Percentiles rank a stretch among this genome's conserved stretches.
These are phyloP conservation scores for Geotrichum macrosporum DNA, from an alignment of 1,139 yeast genomes.

Conservation along the genomic window DNA sequence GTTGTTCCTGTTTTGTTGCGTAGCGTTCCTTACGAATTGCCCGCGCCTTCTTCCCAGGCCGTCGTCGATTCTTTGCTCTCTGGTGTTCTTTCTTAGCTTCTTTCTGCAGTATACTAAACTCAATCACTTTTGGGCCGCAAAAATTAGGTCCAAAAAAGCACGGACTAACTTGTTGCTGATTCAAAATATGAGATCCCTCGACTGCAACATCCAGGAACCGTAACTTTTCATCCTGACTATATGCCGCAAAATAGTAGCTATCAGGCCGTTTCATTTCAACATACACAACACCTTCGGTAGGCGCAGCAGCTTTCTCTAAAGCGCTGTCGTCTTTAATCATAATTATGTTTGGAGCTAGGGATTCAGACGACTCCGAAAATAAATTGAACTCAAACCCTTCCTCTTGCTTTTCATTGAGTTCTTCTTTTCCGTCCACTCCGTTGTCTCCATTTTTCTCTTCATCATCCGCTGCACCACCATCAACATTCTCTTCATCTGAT, in stretches of 20 bases:
- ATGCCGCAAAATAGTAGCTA: slow-evolving; percentile 22
- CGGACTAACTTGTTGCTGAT: slow-evolving; percentile 8
- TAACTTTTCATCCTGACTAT: slow-evolving; percentile 2
- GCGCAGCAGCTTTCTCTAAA: slow-evolving; percentile 23
- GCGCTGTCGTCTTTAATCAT: slow-evolving; percentile 20
- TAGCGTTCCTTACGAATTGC: slow-evolving; percentile 18
- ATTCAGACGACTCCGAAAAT: slow-evolving; percentile 11
- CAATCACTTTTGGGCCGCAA: slow-evolving; percentile 29
- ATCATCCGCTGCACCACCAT: slow-evolving; percentile 32
- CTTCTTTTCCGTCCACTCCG: slow-evolving; percentile 12
- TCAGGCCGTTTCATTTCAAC: slow-evolving; percentile 21
- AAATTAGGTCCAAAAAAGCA: slow-evolving; percentile 24
- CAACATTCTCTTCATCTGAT: slow-evolving; percentile 49
- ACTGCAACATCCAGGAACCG: slow-evolving; percentile 27
- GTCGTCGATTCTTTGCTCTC: slow-evolving; percentile 22
- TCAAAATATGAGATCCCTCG: slow-evolving; percentile 26
- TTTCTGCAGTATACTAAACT: slow-evolving; percentile 30
- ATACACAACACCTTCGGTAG: slow-evolving; percentile 22
- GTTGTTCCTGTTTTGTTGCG: slow-evolving; percentile 13
- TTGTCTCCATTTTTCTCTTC: slow-evolving; percentile 48
- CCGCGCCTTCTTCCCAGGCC: slow-evolving; percentile 38
- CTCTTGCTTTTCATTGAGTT: slow-evolving; percentile 8
- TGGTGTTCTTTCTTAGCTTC: slow-evolving; percentile 25
- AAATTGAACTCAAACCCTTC: slow-evolving; percentile 16
- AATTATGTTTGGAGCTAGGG: slow-evolving; percentile 1